These are phyloP conservation scores for Spergularia bocconei DNA, from an alignment of 148 eudicot genomes.

Conservation along the genomic window DNA sequence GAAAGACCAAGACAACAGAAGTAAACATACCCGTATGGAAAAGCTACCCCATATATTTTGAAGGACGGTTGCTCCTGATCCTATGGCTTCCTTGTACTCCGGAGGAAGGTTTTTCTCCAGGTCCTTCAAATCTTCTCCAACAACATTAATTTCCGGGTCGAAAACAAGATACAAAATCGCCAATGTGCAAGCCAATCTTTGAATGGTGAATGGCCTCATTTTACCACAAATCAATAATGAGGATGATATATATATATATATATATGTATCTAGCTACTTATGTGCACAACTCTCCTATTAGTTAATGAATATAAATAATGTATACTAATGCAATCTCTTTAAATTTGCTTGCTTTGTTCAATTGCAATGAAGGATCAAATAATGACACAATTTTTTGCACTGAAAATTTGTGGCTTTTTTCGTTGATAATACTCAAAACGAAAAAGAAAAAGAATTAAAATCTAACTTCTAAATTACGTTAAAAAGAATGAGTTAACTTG, in stretches of 20 bases:
- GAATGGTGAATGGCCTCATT: not conserved
- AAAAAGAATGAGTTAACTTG: not conserved
- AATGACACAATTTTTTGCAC: not conserved
- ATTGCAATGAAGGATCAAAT: not conserved
- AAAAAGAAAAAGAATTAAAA: not conserved
- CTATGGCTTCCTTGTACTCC: not conserved
- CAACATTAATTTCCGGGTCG: not conserved
- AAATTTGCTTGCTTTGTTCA: not conserved
- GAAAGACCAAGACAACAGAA: too few species aligned
- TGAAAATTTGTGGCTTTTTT: not conserved
- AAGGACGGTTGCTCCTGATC: not conserved
- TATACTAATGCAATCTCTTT: too few species aligned
- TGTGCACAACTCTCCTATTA: too few species aligned
- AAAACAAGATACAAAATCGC: constrained; percentile 7
- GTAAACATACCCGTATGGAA: constrained; percentile 9
- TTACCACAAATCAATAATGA: not conserved
- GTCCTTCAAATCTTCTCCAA: constrained; percentile 1
- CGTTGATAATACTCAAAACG: not conserved
- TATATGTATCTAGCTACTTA: too few species aligned
- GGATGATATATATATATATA: not conserved
- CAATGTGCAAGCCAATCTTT: constrained; percentile 10
- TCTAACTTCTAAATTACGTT: not conserved
- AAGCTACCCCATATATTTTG: not conserved
- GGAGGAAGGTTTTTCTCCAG: constrained; percentile 1
- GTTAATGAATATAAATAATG: too few species aligned